These are phyloP conservation scores for Acacia concinna DNA, from an alignment of 331 rosid species.

Conservation along the genomic window DNA sequence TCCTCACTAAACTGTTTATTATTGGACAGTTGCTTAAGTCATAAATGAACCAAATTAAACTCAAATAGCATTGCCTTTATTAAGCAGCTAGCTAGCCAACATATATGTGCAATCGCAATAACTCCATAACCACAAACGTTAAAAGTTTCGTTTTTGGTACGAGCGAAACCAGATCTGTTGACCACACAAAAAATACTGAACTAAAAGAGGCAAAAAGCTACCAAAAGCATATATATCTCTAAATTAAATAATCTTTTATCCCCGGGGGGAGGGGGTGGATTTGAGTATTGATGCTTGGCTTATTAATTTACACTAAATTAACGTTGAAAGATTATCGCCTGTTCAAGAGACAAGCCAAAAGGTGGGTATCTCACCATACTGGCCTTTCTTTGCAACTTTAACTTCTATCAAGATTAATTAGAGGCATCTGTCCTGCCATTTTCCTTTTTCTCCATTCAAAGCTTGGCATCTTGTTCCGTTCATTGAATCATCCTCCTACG, in stretches of 20 bases:
- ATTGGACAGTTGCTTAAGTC: not conserved
- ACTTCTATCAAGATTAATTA: slow-evolving; percentile 14
- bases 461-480: slow-evolving; percentile 1
- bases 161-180: no score
- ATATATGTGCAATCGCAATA: no score
- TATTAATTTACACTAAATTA: not conserved
- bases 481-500: slow-evolving; percentile 27
- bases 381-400: slow-evolving; percentile 31
- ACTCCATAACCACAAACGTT: no score
- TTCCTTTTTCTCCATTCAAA: slow-evolving; percentile 3
- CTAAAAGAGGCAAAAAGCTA: not conserved
- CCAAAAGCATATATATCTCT: slow-evolving; percentile 1
- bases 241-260: not conserved
- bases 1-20: not conserved
- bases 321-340: not conserved
- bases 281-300: not conserved
- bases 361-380: slow-evolving; percentile 42
- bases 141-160: no score
- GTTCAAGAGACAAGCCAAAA: slow-evolving; percentile 29
- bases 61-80: not conserved
- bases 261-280: not conserved
- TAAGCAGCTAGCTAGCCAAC: no score
- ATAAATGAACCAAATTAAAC: not conserved
- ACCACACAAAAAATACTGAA: not conserved
- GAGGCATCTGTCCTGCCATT: slow-evolving; percentile 28